These are phyloP conservation scores for Suillus ampliporus DNA, from an alignment of 768 basidiomycete genomes.

Conservation along the genomic window DNA sequence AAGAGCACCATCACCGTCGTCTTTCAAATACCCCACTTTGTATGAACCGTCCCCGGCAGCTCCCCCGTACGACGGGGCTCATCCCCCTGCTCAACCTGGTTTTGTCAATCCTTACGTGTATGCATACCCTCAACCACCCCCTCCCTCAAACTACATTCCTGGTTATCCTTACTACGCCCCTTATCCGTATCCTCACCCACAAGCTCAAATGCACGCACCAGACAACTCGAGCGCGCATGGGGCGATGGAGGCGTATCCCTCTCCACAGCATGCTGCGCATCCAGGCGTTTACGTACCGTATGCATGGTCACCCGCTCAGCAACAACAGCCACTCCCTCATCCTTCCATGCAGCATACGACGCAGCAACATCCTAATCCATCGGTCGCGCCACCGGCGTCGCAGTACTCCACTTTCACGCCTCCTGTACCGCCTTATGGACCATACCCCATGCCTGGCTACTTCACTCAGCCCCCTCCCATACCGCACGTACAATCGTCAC, in stretches of 20 bases:
- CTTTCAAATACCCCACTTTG: conserved; percentile 74
- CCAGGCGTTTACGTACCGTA: conserved; percentile 37
- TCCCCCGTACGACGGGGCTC: conserved; percentile 36
- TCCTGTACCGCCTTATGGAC: conserved; percentile 37
- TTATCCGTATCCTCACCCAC: conserved; percentile 57
- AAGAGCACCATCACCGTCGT: conserved; percentile 71
- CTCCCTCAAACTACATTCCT: conserved; percentile 45
- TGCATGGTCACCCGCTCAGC: conserved; percentile 34
- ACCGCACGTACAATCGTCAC: conserved; percentile 31
- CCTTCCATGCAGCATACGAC: conserved; percentile 48
- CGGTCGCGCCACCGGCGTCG: conserved; percentile 36
- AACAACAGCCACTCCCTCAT: conserved; percentile 40
- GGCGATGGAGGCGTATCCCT: conserved; percentile 38
- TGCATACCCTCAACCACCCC: conserved; percentile 47
- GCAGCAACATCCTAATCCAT: conserved; percentile 36
- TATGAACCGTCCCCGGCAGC: conserved; percentile 60
- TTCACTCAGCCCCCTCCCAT: conserved; percentile 40
- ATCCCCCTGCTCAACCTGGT: conserved; percentile 35
- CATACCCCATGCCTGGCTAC: conserved; percentile 41
- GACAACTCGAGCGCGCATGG: conserved; percentile 36
- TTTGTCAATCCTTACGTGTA: conserved; percentile 42
- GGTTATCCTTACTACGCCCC: conserved; percentile 49
- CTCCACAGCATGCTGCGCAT: conserved; percentile 39
- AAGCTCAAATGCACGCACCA: conserved; percentile 45
- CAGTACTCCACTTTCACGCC: conserved; percentile 40